Evolutionary conservation across 257 asterid genomes (phyloP), one percentile per base, ranked within the genome.

Genomic region (Coffea canephora): DNA sequence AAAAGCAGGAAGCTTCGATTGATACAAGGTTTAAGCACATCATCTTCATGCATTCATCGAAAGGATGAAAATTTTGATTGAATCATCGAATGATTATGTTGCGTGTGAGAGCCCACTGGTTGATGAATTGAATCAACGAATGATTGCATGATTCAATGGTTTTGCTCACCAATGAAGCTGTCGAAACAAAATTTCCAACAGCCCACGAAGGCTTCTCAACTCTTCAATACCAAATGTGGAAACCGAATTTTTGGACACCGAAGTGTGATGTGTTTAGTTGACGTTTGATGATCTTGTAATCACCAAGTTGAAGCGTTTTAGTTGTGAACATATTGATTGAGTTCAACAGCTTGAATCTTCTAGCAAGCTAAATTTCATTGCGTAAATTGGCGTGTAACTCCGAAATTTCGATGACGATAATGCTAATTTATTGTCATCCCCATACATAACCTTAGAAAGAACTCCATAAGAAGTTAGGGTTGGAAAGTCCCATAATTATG

Each of bases 1-100:
- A 55, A 71, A 25, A 49, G 7, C 16, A 13, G 43, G 68, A 1
- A 36, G 77, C 77, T 74, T 52, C 48, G 50, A 74, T 31, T 9
- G 50, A 74, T 31, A 10, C 45, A 46, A 68, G 12, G 71, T 41
- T 41, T 19, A n/a, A 25, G n/a, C 34, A n/a, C 67, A 76, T 61
- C 71, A 43, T 62, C 46, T 64, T 13, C 62, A 66, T 65, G 65
- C 66, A 27, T 65, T 27, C 25, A 48, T 77, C 18, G 16, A 15
- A 66, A 68, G 80, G 49, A 34, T 67, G 68, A 67, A 66, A 67
- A 21, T 77, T 65, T 77, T 18, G 74, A 67, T 65, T 71, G 59
- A 31, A 6, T 69, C 75, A 50, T 67, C 3, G 67, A 34, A 67
- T 77, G 67, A 77, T 77, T 16, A 14, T 14, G 12, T 34, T 67